Percentiles rank a stretch among this genome's conserved stretches.
Evolutionary conservation across 1,284 basidiomycete genomes (phyloP).

Genomic region (Dichomitus squalens): DNA sequence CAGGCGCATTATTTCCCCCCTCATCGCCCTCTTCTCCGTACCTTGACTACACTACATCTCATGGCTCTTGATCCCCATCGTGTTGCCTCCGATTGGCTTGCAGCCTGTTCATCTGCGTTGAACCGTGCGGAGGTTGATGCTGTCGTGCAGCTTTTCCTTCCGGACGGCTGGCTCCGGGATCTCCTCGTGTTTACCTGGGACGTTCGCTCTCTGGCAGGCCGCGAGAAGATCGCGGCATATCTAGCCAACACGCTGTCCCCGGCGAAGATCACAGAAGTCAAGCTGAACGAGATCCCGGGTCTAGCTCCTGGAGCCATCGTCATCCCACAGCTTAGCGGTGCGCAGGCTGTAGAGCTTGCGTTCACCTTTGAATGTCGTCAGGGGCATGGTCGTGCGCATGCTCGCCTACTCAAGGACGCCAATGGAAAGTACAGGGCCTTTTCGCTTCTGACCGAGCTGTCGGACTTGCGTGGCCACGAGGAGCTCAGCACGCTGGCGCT

Average conservation of each 20-base stretch:
- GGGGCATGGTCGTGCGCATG: conserved; percentile 40
- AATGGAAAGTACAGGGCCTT: conserved; percentile 25
- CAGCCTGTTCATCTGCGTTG: conserved; percentile 39
- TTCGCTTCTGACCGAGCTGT: conserved; percentile 31
- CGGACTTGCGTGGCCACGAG: conserved; percentile 36
- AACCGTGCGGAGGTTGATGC: conserved; percentile 36
- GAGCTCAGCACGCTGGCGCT: conserved; percentile 23
- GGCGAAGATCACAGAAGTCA: conserved; percentile 30
- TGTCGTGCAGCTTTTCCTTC: conserved; percentile 40
- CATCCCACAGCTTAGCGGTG: conserved; percentile 15
- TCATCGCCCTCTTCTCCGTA: neutral
- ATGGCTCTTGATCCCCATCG: conserved; percentile 7
- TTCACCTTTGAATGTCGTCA: conserved; percentile 46
- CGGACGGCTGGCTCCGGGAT: conserved; percentile 56
- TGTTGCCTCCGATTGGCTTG: conserved; percentile 49
- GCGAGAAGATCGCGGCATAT: conserved; percentile 42
- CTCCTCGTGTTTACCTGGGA: conserved; percentile 66
- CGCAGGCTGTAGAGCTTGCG: conserved; percentile 27
- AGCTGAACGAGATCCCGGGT: conserved; percentile 31
- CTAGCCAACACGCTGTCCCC: conserved; percentile 36
- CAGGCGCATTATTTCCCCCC: neutral
- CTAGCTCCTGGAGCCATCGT: conserved; percentile 30
- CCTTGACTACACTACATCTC: too few relatives aligned
- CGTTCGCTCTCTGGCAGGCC: conserved; percentile 56
- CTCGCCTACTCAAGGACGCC: conserved; percentile 33